Evolutionary conservation across 2,329 filamentous ascomycete genomes (phyloP), one percentile per base, ranked within the genome.

Genomic region (Thermothelomyces thermophilus): DNA sequence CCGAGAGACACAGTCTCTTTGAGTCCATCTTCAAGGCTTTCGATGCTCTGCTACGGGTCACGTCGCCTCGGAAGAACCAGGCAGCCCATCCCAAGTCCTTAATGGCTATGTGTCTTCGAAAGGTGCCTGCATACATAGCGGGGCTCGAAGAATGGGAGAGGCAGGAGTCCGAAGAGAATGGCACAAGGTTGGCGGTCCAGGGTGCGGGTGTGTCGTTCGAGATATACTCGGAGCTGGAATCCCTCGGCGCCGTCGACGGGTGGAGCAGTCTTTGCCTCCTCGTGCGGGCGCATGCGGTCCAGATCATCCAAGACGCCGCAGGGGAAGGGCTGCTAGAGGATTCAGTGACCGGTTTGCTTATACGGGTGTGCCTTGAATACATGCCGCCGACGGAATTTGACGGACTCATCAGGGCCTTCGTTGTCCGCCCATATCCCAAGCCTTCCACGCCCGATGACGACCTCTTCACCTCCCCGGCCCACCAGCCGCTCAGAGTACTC

Each of bases 221-320:
- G 3, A 65, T 77, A 19, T 79, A 79, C 54, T 66, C 70, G 39
- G 70, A 77, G 14, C 57, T 79, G 14, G 74, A 79, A 55, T 55
- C 63, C 2, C 57, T 76, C 2, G 72, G 73, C 7, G 62, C 66
- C 17, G 58, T 60, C 1, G 62, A 63, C 2, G 74, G 74, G 13
- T 77, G 74, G 72, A 69, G 60, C 47, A 68, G 72, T 51, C 65
- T 79, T 1, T 66, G 69, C 41, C 58, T 61, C 2, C 64, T 77
- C 10, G 70, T 73, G 13, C 67, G 74, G 37, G 68, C 73, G 14
- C 74, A 79, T 51, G 73, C 70, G 7, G 52, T 76, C 14, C 58
- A 67, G 26, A 65, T 73, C 2, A 54, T 79, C 22, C 63, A 60
- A 46, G 64, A 69, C 17, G 73, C 70, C 2, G 70, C 74, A 13